Evolutionary conservation across 345 rosid genomes (phyloP).

Genomic region (Euphorbia lathyris): DNA sequence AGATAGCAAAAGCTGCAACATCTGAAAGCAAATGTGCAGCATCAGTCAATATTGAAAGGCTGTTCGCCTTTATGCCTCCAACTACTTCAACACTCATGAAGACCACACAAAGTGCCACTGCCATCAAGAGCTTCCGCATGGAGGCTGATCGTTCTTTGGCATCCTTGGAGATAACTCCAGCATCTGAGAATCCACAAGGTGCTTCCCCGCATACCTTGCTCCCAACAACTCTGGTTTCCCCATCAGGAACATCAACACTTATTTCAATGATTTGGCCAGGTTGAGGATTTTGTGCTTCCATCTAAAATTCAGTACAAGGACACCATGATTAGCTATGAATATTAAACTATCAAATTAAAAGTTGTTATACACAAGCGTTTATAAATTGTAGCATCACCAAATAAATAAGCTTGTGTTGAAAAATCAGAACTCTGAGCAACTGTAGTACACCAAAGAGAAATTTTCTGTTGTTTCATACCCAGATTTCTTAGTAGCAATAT

Average conservation of each 20-base stretch:
- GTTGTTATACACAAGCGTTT: not conserved
- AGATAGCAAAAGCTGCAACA: slow-evolving; percentile 33
- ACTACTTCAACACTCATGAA: slow-evolving; percentile 26
- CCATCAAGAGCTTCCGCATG: slow-evolving; percentile 25
- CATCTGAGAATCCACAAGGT: slow-evolving; percentile 27
- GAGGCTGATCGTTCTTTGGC: slow-evolving; percentile 27
- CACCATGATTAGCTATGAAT: not conserved
- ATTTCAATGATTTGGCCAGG: slow-evolving; percentile 11
- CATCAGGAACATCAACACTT: slow-evolving; percentile 13
- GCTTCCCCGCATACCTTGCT: slow-evolving; percentile 27
- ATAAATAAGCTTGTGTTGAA: not conserved
- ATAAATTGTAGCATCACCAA: not conserved
- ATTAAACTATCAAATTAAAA: not conserved
- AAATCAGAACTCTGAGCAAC: not conserved
- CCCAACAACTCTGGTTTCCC: not conserved
- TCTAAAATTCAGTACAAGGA: slow-evolving; percentile 14
- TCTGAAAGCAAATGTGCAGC: slow-evolving; percentile 32
- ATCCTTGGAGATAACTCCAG: slow-evolving; percentile 17
- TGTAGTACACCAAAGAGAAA: too few species aligned
- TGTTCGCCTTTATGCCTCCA: slow-evolving; percentile 26
- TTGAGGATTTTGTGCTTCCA: slow-evolving; percentile 21
- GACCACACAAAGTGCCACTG: slow-evolving; percentile 11
- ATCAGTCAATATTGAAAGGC: slow-evolving; percentile 25
- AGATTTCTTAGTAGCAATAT: not conserved
- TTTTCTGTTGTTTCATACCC: not conserved